phyloP scores from a whole-genome alignment of 2,329 filamentous ascomycete species.

The Pseudocercospora musae region DNA sequence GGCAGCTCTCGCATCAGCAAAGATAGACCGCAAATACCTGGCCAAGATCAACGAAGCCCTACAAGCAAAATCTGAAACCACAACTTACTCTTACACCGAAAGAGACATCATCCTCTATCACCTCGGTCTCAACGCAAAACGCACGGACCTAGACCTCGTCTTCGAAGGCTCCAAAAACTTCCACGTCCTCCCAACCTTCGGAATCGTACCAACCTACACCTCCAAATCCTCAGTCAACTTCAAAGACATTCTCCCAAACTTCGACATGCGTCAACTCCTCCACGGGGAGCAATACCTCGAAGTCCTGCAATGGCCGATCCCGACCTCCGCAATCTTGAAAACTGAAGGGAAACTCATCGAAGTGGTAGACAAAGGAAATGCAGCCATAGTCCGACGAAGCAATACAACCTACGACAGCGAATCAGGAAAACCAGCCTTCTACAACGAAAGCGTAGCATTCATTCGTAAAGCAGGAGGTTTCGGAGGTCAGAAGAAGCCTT shows the following conservation, averaged over 20 bases:
- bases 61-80: constrained; percentile 51
- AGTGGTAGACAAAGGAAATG: constrained; percentile 91
- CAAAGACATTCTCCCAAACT: constrained; percentile 85
- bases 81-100: constrained; percentile 64
- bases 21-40: constrained; percentile 50
- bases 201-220: constrained; percentile 88
- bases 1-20: constrained; percentile 50
- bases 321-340: constrained; percentile 72
- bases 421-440: constrained; percentile 86
- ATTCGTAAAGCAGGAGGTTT: constrained; percentile 88
- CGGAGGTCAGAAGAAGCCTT: constrained; percentile 72
- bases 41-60: constrained; percentile 70
- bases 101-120: constrained; percentile 89
- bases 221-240: constrained; percentile 75
- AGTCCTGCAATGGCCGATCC: constrained; percentile 85
- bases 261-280: constrained; percentile 95
- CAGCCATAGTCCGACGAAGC: constrained; percentile 76
- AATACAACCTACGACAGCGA: constrained; percentile 78
- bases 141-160: constrained; percentile 78
- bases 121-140: constrained; percentile 86
- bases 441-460: constrained; percentile 93
- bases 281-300: constrained; percentile 98
- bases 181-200: constrained; percentile 87
- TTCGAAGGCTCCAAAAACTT: constrained; percentile 91
- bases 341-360: constrained; percentile 80